A percentile compares a stretch with the other conserved stretches of the same genome.
Evolutionary conservation across 148 eudicot species (phyloP).

Genomic region (Persicaria maculosa): DNA sequence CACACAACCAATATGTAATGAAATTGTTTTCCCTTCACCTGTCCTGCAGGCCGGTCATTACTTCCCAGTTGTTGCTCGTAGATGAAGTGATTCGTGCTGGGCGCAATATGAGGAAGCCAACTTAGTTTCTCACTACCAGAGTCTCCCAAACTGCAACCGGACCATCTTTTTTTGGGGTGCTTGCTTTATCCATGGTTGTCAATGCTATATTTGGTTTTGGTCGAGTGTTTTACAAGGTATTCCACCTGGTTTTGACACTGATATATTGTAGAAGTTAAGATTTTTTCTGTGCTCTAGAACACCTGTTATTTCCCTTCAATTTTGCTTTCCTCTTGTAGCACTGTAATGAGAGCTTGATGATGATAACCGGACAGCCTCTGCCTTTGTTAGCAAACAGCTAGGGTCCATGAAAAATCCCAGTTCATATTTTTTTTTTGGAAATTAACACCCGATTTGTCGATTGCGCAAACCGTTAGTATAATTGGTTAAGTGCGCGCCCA

Average conservation of each 20-base stretch:
- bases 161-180: neutral
- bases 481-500: too few relatives aligned
- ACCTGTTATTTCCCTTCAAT: neutral
- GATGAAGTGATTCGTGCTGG: conserved; percentile 99
- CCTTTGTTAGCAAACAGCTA: too few relatives aligned
- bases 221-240: conserved; percentile 4
- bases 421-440: too few relatives aligned
- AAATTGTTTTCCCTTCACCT: neutral
- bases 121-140: conserved; percentile 18
- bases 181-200: neutral
- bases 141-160: neutral
- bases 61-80: conserved; percentile 85
- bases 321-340: too few relatives aligned
- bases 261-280: neutral
- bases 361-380: too few relatives aligned
- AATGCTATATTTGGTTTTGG: conserved; percentile 4
- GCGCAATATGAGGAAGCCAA: conserved; percentile 98
- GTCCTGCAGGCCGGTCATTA: conserved; percentile 75
- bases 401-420: too few relatives aligned
- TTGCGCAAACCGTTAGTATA: too few relatives aligned
- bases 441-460: too few relatives aligned
- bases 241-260: neutral
- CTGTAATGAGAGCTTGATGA: too few relatives aligned
- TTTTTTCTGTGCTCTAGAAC: neutral
- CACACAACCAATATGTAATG: neutral